phyloP scores from a whole-genome alignment of 2,329 filamentous ascomycete species.

The Cercospora beticola region DNA sequence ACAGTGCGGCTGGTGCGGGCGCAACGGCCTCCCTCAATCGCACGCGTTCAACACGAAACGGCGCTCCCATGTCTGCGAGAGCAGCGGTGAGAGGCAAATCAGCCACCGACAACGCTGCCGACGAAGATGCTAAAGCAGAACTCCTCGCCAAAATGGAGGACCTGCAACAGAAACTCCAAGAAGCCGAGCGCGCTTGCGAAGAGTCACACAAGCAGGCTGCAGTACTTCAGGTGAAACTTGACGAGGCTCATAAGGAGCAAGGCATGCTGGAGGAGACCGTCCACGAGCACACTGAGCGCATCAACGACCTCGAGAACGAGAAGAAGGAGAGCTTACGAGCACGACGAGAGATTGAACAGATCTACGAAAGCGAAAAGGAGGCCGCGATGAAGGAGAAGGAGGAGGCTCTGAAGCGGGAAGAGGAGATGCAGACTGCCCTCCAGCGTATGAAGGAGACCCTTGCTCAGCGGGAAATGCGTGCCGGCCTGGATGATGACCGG shows the following conservation, averaged over 20 bases:
- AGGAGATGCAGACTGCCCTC: conserved; percentile 87
- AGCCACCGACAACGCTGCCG: conserved; percentile 37
- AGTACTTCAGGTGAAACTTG: conserved; percentile 78
- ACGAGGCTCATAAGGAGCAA: conserved; percentile 81
- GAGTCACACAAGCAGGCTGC: conserved; percentile 71
- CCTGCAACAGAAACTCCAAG: conserved; percentile 76
- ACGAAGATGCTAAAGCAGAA: conserved; percentile 73
- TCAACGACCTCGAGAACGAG: conserved; percentile 78
- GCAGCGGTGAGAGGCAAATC: conserved; percentile 61
- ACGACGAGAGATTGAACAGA: conserved; percentile 85
- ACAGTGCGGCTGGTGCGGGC: conserved; percentile 18
- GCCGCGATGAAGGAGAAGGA: conserved; percentile 90
- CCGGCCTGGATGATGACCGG: conserved; percentile 52
- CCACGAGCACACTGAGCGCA: conserved; percentile 81
- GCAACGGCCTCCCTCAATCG: conserved; percentile 30
- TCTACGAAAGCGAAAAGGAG: conserved; percentile 86
- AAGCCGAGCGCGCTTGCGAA: conserved; percentile 77
- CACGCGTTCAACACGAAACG: conserved; percentile 63
- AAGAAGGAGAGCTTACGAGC: conserved; percentile 80
- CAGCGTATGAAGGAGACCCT: conserved; percentile 88
- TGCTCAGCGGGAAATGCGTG: conserved; percentile 66
- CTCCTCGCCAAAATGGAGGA: conserved; percentile 78
- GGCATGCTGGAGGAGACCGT: conserved; percentile 81
- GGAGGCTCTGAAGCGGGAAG: conserved; percentile 76
- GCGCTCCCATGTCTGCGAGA: conserved; percentile 70